A percentile compares a stretch with the other conserved stretches of the same genome.
phyloP scores from a whole-genome alignment of 495 filamentous ascomycete genomes.

The Acidiella bohemica region DNA sequence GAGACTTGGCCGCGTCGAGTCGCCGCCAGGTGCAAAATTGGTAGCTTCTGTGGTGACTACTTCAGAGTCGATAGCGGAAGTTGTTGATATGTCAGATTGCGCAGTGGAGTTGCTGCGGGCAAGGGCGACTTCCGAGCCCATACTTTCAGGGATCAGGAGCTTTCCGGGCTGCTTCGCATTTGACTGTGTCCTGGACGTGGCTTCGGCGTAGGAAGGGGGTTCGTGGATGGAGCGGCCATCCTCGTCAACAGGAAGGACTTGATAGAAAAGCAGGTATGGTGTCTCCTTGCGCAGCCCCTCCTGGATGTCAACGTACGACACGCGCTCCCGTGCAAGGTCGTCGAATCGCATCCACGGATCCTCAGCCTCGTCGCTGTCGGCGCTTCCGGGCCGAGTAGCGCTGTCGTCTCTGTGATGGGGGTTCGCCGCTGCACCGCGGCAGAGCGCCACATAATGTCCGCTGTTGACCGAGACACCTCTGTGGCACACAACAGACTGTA shows the following conservation, averaged over 20 bases:
- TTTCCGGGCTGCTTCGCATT: conserved; percentile 11
- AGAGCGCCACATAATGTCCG: conserved; percentile 80
- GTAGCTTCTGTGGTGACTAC: background rate
- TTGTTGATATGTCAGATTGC: too few species aligned
- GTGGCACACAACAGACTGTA: conserved; percentile 87
- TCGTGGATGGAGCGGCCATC: conserved; percentile 33
- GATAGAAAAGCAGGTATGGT: conserved; percentile 90
- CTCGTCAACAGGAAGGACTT: conserved; percentile 74
- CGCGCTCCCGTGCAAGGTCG: conserved; percentile 60
- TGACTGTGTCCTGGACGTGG: conserved; percentile 19
- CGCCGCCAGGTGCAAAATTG: conserved; percentile 7
- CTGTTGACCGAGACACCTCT: conserved; percentile 77
- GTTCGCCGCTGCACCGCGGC: conserved; percentile 45
- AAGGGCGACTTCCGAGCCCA: conserved; percentile 4
- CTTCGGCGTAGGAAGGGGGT: conserved; percentile 39
- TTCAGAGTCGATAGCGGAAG: background rate
- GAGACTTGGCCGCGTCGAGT: conserved; percentile 7
- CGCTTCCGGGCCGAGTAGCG: conserved; percentile 21
- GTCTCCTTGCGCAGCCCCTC: conserved; percentile 66
- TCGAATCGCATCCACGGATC: conserved; percentile 83
- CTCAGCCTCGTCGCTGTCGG: conserved; percentile 32
- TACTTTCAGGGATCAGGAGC: background rate
- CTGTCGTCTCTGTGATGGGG: conserved; percentile 29
- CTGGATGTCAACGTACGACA: conserved; percentile 64
- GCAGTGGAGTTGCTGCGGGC: background rate